phyloP scores from a whole-genome alignment of 306 rosid genomes.

The Bauhinia variegata region DNA sequence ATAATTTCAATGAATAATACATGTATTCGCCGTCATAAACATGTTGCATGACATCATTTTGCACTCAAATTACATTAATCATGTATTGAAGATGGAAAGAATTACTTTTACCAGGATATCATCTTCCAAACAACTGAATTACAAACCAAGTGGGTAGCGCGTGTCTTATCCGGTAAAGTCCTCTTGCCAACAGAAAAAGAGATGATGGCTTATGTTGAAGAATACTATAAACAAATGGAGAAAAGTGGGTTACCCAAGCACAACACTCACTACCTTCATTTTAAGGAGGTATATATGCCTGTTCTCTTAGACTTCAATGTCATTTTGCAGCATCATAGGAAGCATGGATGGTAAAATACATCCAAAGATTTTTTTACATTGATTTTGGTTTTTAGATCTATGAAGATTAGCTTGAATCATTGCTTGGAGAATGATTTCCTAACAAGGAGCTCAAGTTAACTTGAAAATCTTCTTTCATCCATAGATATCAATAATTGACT shows the following conservation, averaged over 20 bases:
- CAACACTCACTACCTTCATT: constrained; percentile 36
- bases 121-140: constrained; percentile 27
- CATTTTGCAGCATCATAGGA: neutral
- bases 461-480: too few relatives aligned
- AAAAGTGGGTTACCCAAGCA: constrained; percentile 34
- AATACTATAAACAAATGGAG: constrained; percentile 34
- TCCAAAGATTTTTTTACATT: neutral
- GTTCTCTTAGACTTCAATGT: neutral
- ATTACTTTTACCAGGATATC: constrained; percentile 12
- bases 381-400: neutral
- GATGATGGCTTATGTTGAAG: constrained; percentile 36
- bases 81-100: neutral
- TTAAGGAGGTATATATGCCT: constrained; percentile 31
- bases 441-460: too few relatives aligned
- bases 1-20: neutral
- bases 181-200: constrained; percentile 34
- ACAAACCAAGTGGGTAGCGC: constrained; percentile 47
- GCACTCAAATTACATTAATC: neutral
- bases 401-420: neutral
- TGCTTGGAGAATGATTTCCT: too few relatives aligned
- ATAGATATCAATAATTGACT: too few relatives aligned
- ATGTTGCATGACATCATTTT: neutral
- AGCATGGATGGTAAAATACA: neutral
- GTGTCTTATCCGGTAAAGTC: constrained; percentile 42
- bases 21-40: neutral